phyloP scores from a whole-genome alignment of 768 basidiomycete species.

The Rhodosporidiobolus sp. region DNA sequence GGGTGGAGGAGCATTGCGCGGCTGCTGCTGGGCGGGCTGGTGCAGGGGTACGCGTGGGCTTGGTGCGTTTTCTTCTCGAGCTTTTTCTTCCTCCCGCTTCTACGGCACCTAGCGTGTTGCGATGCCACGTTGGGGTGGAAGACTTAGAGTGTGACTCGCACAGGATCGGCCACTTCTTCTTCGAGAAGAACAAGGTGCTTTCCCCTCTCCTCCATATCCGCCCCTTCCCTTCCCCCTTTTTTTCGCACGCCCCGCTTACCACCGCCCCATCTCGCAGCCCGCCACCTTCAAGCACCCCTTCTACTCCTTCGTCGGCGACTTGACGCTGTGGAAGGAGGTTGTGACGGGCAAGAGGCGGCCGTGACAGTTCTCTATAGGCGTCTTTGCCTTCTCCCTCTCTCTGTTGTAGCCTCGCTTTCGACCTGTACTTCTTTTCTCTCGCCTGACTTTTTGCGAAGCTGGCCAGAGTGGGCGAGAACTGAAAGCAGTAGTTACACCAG shows the following conservation, averaged over 20 bases:
- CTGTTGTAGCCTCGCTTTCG: too few species aligned
- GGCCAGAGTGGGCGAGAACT: too few species aligned
- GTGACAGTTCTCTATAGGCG: not conserved
- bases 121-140: too few species aligned
- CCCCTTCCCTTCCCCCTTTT: not conserved
- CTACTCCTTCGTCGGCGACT: conserved; percentile 27
- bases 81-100: not conserved
- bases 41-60: conserved; percentile 34
- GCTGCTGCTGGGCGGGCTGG: conserved; percentile 24
- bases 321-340: conserved; percentile 23
- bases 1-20: conserved; percentile 21
- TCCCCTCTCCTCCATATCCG: too few species aligned
- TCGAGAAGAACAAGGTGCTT: conserved; percentile 24
- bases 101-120: too few species aligned
- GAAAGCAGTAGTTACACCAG: too few species aligned
- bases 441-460: too few species aligned
- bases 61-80: conserved; percentile 2
- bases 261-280: not conserved
- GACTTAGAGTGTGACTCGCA: too few species aligned
- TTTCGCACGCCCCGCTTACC: too few species aligned
- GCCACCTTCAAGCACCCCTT: conserved; percentile 38
- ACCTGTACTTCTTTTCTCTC: too few species aligned
- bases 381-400: too few species aligned
- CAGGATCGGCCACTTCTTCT: conserved; percentile 37
- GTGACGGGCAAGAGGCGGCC: conserved; percentile 4